Base-by-base conservation (phyloP, 495 filamentous ascomycete genomes). In the Apodospora peruviana region DNA sequence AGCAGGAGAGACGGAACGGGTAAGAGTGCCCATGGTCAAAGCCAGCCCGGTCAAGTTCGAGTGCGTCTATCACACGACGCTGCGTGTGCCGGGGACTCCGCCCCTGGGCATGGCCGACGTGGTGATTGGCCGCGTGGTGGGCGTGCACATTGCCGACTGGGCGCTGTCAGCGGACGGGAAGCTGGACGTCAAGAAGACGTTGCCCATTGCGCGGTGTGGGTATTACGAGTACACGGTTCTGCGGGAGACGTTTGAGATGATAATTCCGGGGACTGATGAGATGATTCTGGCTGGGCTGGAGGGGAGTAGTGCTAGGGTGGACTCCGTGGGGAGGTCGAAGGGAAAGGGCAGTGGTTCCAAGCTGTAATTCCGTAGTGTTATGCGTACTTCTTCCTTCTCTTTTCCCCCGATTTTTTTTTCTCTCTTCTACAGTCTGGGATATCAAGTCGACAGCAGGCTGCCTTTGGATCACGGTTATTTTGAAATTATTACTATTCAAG, bases 151-250 rank as follows among this genome's bases (percentile, higher is more conserved):
- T 55, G 59, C 65, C 10, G 74, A 79, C 22, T 64, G 68, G 48
- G 75, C 74, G 4, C 32, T 81, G 37, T 75, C 72, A 2, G 20
- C 25, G 1, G 63, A 76, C 47, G 75, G 76, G 4, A 67, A 63
- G 39, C 41, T 82, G 25, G 77, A 81, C 70, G 57, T 81, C n/a
- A 50, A 38, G 7, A 80, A 78, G 63, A 76, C 73, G 22, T 57
- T 63, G 61, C 76, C 78, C 21, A 78, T 83, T 62, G 78, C 80
- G n/a, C 58, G 80, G 21, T 78, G 73, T 60, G 79, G 79, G 36
- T 82, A 82, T 48, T 73, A 73, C 56, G 65, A 82, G 61, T 82
- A 82, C 59, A 63, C 71, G 5, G 74, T 72, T 25, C 57, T 79
- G 10, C 52, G 59, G 35, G 67, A 79, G 48, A 73, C 71, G 11